Base-by-base conservation (phyloP, 495 filamentous ascomycete species). In the Xylaria curta region DNA sequence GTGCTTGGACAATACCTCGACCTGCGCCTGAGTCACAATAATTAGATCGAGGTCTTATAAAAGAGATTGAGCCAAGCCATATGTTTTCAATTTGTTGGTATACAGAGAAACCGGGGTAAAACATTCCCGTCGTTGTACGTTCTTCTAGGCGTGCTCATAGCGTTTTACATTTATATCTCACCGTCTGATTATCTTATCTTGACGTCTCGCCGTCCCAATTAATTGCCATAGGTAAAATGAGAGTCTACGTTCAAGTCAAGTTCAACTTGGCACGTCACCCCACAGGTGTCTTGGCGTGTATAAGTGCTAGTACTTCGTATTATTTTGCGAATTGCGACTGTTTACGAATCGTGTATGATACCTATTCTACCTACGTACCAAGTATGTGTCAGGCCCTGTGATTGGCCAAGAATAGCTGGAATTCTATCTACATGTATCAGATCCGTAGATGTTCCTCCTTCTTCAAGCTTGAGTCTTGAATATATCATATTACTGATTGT, bases 1-100 rank as follows among this genome's bases (percentile, higher is more conserved):
- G 70, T 72, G 42, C 70, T 72, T n/a, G 70, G 24, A 10, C 49
- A 64, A 40, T 72, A 72, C 54, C 63, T 72, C 4, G 70, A 68
- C 59, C 28, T 72, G 13, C 62, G 70, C 13, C n/a, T 72, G n/a
- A 66, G 46, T 54, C 36, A 40, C 26, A 63, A 63, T 63, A 24
- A 17, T 47, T 63, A 70, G 54, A 49, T 60, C 10, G 44, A 26
- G 13, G n/a, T 44, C 36, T 62, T 13, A n/a, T 26, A 0, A 17
- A 44, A n/a, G 4, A 13, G 33, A 15, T 15, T 44, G n/a, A 62
- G n/a, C 7, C n/a, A 62, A 8, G 3, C 3, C 42, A 2, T 44
- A 62, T 62, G 12, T 46, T 28, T 63, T n/a, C n/a, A n/a, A n/a
- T n/a, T n/a, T 60, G 19, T 60, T 33, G 15, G 31, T 13, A 38